phyloP scores from a whole-genome alignment of 768 basidiomycete species.

The Boletus sp. region DNA sequence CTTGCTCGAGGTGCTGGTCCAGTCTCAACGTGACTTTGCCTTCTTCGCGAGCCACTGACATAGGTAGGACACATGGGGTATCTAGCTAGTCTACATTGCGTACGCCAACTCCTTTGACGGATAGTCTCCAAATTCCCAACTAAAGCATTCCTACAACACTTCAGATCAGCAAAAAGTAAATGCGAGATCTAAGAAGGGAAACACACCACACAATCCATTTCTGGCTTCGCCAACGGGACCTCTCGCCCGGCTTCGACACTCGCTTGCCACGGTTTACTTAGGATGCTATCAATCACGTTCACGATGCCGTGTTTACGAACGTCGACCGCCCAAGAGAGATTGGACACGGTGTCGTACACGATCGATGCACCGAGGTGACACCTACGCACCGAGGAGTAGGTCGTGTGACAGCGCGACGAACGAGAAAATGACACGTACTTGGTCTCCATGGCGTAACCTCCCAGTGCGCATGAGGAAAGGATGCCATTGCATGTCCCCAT shows the following conservation, averaged over 20 bases:
- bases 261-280: constrained; percentile 68
- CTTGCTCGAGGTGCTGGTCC: neutral
- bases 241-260: constrained; percentile 58
- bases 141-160: constrained; percentile 55
- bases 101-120: constrained; percentile 4
- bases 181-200: neutral
- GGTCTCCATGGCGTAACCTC: constrained; percentile 87
- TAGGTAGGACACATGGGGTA: neutral
- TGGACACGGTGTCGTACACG: constrained; percentile 87
- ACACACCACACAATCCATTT: constrained; percentile 73
- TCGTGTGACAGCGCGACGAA: neutral
- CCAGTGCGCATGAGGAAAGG: constrained; percentile 75
- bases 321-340: constrained; percentile 82
- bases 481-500: constrained; percentile 86
- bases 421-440: constrained; percentile 37
- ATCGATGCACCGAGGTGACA: constrained; percentile 88
- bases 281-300: constrained; percentile 69
- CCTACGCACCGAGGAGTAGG: constrained; percentile 28
- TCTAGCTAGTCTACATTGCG: neutral
- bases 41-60: too few relatives aligned
- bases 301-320: constrained; percentile 79
- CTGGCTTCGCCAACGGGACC: constrained; percentile 50
- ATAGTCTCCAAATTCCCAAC: constrained; percentile 64
- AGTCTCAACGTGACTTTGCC: too few relatives aligned
- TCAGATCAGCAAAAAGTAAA: neutral